phyloP scores from a whole-genome alignment of 768 basidiomycete genomes.

The Termitomyces sp. region DNA sequence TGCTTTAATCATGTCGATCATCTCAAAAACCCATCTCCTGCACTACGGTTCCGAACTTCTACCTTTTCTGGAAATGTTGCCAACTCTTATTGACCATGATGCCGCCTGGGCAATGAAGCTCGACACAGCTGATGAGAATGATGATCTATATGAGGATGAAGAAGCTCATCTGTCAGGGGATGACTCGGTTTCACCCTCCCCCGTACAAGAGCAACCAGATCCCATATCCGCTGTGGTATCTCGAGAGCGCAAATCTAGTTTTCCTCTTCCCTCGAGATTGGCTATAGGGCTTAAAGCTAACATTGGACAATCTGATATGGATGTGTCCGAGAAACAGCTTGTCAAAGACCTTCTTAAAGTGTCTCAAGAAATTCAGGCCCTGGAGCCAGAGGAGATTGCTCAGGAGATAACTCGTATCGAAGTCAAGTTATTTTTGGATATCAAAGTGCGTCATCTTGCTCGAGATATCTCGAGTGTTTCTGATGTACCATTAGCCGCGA shows the following conservation, averaged over 20 bases:
- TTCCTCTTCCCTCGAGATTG: constrained; percentile 52
- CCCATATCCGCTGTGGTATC: constrained; percentile 22
- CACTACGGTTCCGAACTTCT: constrained; percentile 85
- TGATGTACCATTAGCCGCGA: constrained; percentile 55
- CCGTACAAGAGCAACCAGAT: constrained; percentile 21
- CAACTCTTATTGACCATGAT: constrained; percentile 64
- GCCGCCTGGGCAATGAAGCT: constrained; percentile 71
- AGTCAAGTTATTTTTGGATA: constrained; percentile 65
- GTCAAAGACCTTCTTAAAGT: constrained; percentile 61
- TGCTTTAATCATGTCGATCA: constrained; percentile 76
- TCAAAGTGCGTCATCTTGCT: constrained; percentile 53
- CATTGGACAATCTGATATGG: constrained; percentile 29
- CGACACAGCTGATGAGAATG: constrained; percentile 54
- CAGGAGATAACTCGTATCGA: constrained; percentile 82
- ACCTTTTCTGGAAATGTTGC: constrained; percentile 71
- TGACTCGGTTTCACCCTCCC: constrained; percentile 19
- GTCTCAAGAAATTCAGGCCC: constrained; percentile 51
- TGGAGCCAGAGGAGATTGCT: constrained; percentile 69
- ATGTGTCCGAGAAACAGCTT: constrained; percentile 51
- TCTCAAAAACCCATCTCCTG: constrained; percentile 75
- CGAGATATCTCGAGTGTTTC: constrained; percentile 7
- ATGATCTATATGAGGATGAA: constrained; percentile 63
- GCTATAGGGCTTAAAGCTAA: constrained; percentile 25
- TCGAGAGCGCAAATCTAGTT: constrained; percentile 68
- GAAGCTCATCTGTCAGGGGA: constrained; percentile 27